Evolutionary conservation across 371 early-diverging fungal genomes (phyloP).

Genomic region (Mortierella sp.): DNA sequence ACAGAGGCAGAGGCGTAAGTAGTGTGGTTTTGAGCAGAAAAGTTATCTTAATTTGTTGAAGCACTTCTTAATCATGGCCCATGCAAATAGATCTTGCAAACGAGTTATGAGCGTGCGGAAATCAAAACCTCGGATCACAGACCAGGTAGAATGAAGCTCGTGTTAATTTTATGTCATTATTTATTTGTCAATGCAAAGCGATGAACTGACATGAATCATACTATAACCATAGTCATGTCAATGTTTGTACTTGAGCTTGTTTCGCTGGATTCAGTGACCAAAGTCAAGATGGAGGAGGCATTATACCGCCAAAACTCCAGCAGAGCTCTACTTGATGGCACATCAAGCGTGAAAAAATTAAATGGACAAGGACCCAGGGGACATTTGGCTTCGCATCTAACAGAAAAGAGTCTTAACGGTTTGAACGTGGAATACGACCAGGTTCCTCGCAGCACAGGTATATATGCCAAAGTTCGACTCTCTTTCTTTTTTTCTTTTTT

Average conservation of each 20-base stretch:
- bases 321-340: conserved; percentile 6
- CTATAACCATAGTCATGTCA: conserved; percentile 49
- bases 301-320: conserved; percentile 44
- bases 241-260: conserved; percentile 59
- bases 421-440: not conserved
- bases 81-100: conserved; percentile 60
- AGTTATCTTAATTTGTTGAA: not conserved
- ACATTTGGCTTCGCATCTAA: not conserved
- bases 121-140: conserved; percentile 83
- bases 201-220: not conserved
- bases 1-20: conserved; percentile 66
- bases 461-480: not conserved
- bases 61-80: too few relatives aligned
- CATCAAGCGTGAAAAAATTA: not conserved
- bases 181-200: too few relatives aligned
- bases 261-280: conserved; percentile 28
- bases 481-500: not conserved
- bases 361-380: not conserved
- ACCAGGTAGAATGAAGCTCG: conserved; percentile 62
- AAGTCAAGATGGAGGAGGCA: conserved; percentile 41
- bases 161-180: not conserved
- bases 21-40: not conserved
- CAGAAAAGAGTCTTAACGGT: not conserved
- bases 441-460: not conserved
- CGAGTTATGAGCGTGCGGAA: conserved; percentile 74